Percentiles rank a stretch among this genome's conserved stretches.
Conservation (phyloP, 164 flowering plant genomes). For the Vitis labrusca region DNA sequence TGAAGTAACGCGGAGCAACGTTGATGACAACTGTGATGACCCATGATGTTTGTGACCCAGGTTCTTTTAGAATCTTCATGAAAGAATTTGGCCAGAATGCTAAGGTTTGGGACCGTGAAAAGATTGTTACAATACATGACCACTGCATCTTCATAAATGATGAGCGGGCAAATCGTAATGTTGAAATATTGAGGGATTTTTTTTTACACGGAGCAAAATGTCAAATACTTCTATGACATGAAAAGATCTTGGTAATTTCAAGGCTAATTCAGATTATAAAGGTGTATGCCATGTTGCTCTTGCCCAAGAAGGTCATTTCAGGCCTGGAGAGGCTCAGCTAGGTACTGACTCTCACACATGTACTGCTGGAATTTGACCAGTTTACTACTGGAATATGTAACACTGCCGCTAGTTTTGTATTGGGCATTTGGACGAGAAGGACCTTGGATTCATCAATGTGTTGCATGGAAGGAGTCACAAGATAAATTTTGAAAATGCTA, state of each 20-base stretch:
- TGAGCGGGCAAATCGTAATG: constrained; percentile 95
- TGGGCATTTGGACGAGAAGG: constrained; percentile 37
- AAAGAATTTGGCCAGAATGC: constrained; percentile 90
- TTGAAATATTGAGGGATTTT: constrained; percentile 91
- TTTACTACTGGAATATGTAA: constrained; percentile 98
- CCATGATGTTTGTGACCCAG: constrained; percentile 98
- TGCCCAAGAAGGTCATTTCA: constrained; percentile 99
- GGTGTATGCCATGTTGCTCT: constrained; percentile 99
- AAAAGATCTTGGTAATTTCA: constrained; percentile 81
- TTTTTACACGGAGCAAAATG: constrained; percentile 79
- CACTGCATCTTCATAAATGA: constrained; percentile 94
- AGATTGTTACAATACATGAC: constrained; percentile 91
- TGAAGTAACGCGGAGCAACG: too few relatives aligned
- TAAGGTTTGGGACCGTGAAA: constrained; percentile 99
- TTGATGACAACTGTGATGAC: constrained; percentile 59
- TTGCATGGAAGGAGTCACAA: too few relatives aligned
- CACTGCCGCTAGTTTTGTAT: constrained; percentile 95
- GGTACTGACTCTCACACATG: constrained; percentile 99
- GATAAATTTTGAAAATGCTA: too few relatives aligned
- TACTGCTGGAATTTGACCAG: constrained; percentile 98
- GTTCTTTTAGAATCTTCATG: constrained; percentile 86
- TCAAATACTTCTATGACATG: constrained; percentile 96
- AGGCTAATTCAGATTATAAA: constrained; percentile 96
- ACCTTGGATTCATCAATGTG: too few relatives aligned
- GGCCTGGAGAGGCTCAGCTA: constrained; percentile 96